Base-by-base conservation (phyloP, 129 eudicot genomes). In the Helianthus tuberosus region DNA sequence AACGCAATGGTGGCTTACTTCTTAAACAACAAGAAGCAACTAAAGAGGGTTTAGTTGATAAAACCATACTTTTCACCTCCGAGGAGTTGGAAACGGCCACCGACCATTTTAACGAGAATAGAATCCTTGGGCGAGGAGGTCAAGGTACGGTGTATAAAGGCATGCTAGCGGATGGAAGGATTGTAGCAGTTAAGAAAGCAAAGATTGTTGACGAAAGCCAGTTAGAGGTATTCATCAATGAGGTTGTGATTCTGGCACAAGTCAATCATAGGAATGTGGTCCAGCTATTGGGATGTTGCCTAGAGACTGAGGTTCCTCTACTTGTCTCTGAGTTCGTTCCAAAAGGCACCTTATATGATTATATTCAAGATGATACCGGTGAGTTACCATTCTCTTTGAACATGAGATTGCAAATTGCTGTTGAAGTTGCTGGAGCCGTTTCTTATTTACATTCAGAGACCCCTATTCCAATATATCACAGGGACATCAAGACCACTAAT, bases 91-190 rank as follows among this genome's bases (percentile, higher is more conserved):
- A 63, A 15, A 15, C 48, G 8, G 68, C 68, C 68, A 63, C 49
- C 12, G 68, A 63, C 13, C 48, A 63, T 63, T 63, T 35, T 63
- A 63, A 63, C 13, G 68, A 63, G 13, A 63, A 35, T n/a, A 63
- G 68, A n/a, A 63, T 63, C 6, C 48, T 63, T 38, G 68, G 68
- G 1, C 68, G 25, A 35, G 68, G 49, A 63, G 68, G 68, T 38
- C 68, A 63, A 63, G 68, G 68, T 63, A 63, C 68, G 3, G 68
- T 63, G 48, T 63, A 63, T 38, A 63, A 63, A 63, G 68, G 68
- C 48, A 63, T 63, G 68, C 8, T 63, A 36, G 68, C 48, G 0
- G 27, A 63, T 63, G 68, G 68, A 63, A 38, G 68, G 25, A 63
- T 63, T 35, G 48, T 63, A 36, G 68, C 68, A 7, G 48, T 63